Base-by-base conservation (phyloP, 2,329 filamentous ascomycete genomes). In the Cladorrhinum sp. region DNA sequence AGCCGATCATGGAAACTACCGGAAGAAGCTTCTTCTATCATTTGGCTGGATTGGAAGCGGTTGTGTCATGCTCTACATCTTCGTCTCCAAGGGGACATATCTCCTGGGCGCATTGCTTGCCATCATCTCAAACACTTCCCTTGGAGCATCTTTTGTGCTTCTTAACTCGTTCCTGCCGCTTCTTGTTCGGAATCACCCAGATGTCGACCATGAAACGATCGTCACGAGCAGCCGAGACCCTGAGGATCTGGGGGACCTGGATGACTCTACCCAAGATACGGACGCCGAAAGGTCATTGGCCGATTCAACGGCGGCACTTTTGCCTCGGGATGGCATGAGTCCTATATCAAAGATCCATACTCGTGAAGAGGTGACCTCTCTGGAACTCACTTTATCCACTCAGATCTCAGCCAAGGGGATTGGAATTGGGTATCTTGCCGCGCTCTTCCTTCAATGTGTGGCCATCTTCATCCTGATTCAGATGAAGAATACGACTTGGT, bases 121-220 rank as follows among this genome's bases (percentile, higher is more conserved):
- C 28, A 91, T 98, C 65, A 79, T 98, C 55, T 90, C 93, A 36
- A 98, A 98, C 73, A 96, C 92, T 1, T 94, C 92, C 50, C 96
- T 97, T 71, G 95, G 95, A 21, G 92, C 93, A 16, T 96, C 92
- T 0, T 98, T 96, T 73, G 95, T 99, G 2, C 82, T 99, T 12
- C 79, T 99, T 51, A 99, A 99, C 76, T 96, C 93, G 0, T 99
- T 97, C 70, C 79, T 99, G 49, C 95, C 95, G 0, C 80, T 99
- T 8, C 82, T 99, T 9, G 95, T 98, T 60, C 86, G 94, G 52
- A 87, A 96, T 71, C 92, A 98, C 73, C 88, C 90, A 0, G 77
- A 78, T 16, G 62, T 80, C 2, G 67, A 71, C 49, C 70, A 69
- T 5, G 64, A 67, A 4, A 67, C 67, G 2, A 68, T 65, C 1